These are phyloP conservation scores for Blastobotrys peoriensis DNA, from an alignment of 805 yeast species.

Conservation along the genomic window DNA sequence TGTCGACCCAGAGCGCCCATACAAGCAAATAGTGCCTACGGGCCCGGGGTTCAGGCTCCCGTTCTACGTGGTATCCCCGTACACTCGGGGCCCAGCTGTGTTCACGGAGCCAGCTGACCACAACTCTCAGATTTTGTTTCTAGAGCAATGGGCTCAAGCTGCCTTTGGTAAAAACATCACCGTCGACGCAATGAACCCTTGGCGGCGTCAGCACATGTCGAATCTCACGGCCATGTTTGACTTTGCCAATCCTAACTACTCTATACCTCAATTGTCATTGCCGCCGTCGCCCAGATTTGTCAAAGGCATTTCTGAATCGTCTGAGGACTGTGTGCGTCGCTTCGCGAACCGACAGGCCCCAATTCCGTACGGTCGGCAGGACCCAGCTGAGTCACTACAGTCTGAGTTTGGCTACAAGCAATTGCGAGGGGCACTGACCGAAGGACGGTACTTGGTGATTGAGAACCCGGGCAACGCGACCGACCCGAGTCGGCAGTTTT, in stretches of 20 bases:
- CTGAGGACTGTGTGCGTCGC: slow-evolving; percentile 10
- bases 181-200: slow-evolving; percentile 15
- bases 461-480: not conserved
- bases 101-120: slow-evolving; percentile 25
- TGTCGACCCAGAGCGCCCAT: slow-evolving; percentile 17
- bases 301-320: not conserved
- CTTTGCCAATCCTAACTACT: slow-evolving; percentile 17
- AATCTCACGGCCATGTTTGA: slow-evolving; percentile 20
- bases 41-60: slow-evolving; percentile 25
- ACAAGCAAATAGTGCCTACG: slow-evolving; percentile 15
- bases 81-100: slow-evolving; percentile 25
- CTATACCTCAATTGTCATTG: slow-evolving; percentile 9
- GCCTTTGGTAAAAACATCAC: slow-evolving; percentile 15
- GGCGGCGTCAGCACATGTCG: slow-evolving; percentile 24
- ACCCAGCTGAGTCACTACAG: slow-evolving; percentile 11
- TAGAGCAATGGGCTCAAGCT: slow-evolving; percentile 21
- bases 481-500: not conserved
- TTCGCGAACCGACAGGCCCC: slow-evolving; percentile 16
- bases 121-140: slow-evolving; percentile 22
- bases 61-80: slow-evolving; percentile 22
- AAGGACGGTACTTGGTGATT: slow-evolving; percentile 22
- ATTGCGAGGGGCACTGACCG: slow-evolving; percentile 22
- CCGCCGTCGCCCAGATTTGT: slow-evolving; percentile 13
- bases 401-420: slow-evolving; percentile 21
- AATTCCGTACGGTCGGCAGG: slow-evolving; percentile 23